Conservation (phyloP, 2,329 filamentous ascomycete genomes). For the Pseudogymnoascus sp. region DNA sequence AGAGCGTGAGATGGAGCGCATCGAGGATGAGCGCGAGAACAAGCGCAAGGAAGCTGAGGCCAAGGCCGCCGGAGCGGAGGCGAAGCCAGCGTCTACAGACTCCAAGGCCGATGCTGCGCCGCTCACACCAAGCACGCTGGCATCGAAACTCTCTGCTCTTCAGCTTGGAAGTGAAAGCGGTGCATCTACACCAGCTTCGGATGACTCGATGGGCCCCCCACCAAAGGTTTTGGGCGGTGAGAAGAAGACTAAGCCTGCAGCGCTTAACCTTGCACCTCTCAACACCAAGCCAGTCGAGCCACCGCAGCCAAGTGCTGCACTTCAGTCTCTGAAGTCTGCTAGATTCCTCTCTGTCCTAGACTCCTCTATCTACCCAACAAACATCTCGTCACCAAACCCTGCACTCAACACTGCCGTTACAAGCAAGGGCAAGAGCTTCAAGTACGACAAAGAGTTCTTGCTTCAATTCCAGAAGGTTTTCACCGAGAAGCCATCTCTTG, state of each 20-base stretch:
- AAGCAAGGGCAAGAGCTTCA: slow-evolving; percentile 75
- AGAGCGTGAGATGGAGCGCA: slow-evolving; percentile 61
- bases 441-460: slow-evolving; percentile 92
- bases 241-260: slow-evolving; percentile 70
- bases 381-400: slow-evolving; percentile 83
- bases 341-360: slow-evolving; percentile 76
- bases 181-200: slow-evolving; percentile 33
- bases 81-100: slow-evolving; percentile 14
- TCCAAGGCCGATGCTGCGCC: slow-evolving; percentile 20
- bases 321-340: slow-evolving; percentile 86
- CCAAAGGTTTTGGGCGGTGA: slow-evolving; percentile 47
- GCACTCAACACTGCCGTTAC: slow-evolving; percentile 73
- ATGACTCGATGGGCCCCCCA: slow-evolving; percentile 38
- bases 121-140: slow-evolving; percentile 26
- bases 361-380: slow-evolving; percentile 71
- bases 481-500: slow-evolving; percentile 88
- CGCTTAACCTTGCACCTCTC: slow-evolving; percentile 74
- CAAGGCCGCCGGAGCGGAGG: slow-evolving; percentile 19
- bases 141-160: slow-evolving; percentile 43
- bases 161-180: slow-evolving; percentile 38
- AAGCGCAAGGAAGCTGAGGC: slow-evolving; percentile 44
- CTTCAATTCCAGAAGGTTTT: slow-evolving; percentile 94
- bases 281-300: slow-evolving; percentile 83
- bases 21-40: slow-evolving; percentile 61
- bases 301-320: slow-evolving; percentile 83